Evolutionary conservation across 2,329 filamentous ascomycete genomes (phyloP).

Genomic region (Aspergillus sp.): DNA sequence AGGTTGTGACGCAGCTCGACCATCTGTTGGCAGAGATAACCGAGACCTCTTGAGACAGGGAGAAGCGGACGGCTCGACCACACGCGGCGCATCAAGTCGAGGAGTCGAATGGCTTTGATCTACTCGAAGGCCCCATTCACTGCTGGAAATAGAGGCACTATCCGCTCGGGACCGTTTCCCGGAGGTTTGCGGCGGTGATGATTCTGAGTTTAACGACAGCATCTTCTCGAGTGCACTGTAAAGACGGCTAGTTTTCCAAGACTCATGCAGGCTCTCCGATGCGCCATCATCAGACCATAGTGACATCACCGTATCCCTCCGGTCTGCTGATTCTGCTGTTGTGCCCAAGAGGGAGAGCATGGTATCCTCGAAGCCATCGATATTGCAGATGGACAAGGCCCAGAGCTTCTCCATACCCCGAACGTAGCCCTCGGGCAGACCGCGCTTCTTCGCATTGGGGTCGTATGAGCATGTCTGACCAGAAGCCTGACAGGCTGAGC

Average conservation of each 20-base stretch:
- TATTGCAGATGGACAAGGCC: conserved; percentile 39
- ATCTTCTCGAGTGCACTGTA: conserved; percentile 36
- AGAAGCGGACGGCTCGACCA: conserved; percentile 20
- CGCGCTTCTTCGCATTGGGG: conserved; percentile 39
- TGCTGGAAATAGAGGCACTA: conserved; percentile 7
- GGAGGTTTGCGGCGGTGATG: conserved; percentile 10
- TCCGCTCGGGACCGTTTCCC: conserved; percentile 32
- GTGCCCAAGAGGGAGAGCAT: conserved; percentile 34
- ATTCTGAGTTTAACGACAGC: conserved; percentile 28
- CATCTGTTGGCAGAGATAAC: conserved; percentile 15
- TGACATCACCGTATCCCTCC: conserved; percentile 28
- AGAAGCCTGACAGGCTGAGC: conserved; percentile 35
- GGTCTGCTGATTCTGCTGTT: conserved; percentile 24
- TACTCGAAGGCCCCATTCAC: conserved; percentile 28
- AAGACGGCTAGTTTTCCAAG: conserved; percentile 39
- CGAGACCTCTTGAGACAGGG: conserved; percentile 22
- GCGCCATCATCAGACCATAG: conserved; percentile 35
- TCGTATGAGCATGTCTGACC: conserved; percentile 39
- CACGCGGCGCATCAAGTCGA: conserved; percentile 23
- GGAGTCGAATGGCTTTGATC: conserved; percentile 18
- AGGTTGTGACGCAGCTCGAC: conserved; percentile 2
- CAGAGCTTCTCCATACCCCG: conserved; percentile 42
- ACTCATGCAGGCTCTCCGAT: conserved; percentile 38
- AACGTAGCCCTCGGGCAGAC: conserved; percentile 42
- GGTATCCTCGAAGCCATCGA: conserved; percentile 39